These are phyloP conservation scores for Zymoseptoria crescenta DNA, from an alignment of 2,329 filamentous ascomycete species.

Conservation along the genomic window DNA sequence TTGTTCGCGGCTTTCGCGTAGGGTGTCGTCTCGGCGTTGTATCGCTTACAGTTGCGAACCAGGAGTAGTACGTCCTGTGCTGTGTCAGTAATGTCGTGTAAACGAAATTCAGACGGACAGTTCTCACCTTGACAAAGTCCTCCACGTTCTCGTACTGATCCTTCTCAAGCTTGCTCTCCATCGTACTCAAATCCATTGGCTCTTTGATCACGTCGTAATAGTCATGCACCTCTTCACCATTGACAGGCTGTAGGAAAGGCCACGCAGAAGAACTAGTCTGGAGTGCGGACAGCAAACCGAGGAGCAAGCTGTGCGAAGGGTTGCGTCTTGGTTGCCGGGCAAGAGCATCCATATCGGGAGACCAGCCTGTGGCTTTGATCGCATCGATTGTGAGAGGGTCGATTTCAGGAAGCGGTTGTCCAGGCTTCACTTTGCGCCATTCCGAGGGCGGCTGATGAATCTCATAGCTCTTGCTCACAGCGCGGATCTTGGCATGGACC, in stretches of 20 bases:
- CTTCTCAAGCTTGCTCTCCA: conserved; percentile 91
- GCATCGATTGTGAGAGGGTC: conserved; percentile 80
- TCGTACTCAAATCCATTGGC: conserved; percentile 92
- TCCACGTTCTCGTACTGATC: conserved; percentile 87
- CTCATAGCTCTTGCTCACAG: conserved; percentile 80
- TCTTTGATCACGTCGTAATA: conserved; percentile 98
- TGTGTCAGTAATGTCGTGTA: background rate
- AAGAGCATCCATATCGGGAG: conserved; percentile 93
- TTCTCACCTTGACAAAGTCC: conserved; percentile 64
- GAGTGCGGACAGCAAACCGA: conserved; percentile 87
- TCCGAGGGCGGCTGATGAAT: conserved; percentile 77
- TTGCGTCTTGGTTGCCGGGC: conserved; percentile 91
- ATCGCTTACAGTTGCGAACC: conserved; percentile 89
- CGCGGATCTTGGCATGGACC: conserved; percentile 88
- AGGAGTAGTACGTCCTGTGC: conserved; percentile 70
- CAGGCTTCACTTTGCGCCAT: conserved; percentile 59
- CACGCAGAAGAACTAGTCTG: conserved; percentile 90
- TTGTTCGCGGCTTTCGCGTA: conserved; percentile 95
- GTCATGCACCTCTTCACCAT: conserved; percentile 92
- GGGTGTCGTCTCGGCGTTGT: conserved; percentile 90
- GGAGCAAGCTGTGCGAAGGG: conserved; percentile 88
- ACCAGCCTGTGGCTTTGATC: conserved; percentile 88
- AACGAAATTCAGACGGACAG: background rate
- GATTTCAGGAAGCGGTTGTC: conserved; percentile 54
- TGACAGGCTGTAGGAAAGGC: conserved; percentile 92